Evolutionary conservation across 1,139 yeast genomes (phyloP).

Genomic region (Protomyces arabidopsidicola): DNA sequence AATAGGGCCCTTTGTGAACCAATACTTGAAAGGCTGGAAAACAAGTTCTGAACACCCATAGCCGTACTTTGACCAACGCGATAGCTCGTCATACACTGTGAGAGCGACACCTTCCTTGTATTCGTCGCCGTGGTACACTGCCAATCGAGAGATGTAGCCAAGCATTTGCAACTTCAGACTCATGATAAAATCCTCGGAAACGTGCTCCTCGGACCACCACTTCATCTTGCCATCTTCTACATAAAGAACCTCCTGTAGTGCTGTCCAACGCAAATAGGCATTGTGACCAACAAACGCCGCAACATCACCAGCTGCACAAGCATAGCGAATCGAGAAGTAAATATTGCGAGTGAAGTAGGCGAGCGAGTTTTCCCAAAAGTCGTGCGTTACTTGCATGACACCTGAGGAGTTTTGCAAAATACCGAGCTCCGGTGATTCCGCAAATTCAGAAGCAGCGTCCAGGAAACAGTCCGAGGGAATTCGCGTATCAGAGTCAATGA

Average conservation of each 20-base stretch:
- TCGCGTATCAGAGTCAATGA: conserved; percentile 31
- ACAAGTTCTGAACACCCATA: conserved; percentile 29
- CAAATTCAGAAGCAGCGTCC: conserved; percentile 32
- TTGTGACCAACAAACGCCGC: conserved; percentile 32
- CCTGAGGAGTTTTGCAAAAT: conserved; percentile 4
- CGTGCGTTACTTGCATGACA: conserved; percentile 5
- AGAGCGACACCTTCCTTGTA: conserved; percentile 30
- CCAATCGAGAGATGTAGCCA: conserved; percentile 2
- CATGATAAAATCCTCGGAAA: conserved; percentile 31
- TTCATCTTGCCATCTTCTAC: conserved; percentile 29
- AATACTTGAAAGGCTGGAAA: conserved; percentile 27
- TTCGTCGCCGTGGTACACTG: conserved; percentile 22
- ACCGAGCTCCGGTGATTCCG: conserved; percentile 1
- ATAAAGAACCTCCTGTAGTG: conserved; percentile 29
- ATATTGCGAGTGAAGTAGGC: conserved; percentile 29
- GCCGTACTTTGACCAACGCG: conserved; percentile 31
- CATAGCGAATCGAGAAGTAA: conserved; percentile 30
- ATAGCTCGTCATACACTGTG: conserved; percentile 30
- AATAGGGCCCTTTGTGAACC: conserved; percentile 26
- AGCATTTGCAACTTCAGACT: conserved; percentile 28
- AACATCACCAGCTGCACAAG: conserved; percentile 30
- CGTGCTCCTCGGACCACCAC: conserved; percentile 30
- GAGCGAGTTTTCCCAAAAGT: conserved; percentile 7
- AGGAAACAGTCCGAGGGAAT: conserved; percentile 31
- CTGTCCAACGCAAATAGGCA: conserved; percentile 31